Base-by-base conservation (phyloP, 164 flowering plant species). In the Protea cynaroides region DNA sequence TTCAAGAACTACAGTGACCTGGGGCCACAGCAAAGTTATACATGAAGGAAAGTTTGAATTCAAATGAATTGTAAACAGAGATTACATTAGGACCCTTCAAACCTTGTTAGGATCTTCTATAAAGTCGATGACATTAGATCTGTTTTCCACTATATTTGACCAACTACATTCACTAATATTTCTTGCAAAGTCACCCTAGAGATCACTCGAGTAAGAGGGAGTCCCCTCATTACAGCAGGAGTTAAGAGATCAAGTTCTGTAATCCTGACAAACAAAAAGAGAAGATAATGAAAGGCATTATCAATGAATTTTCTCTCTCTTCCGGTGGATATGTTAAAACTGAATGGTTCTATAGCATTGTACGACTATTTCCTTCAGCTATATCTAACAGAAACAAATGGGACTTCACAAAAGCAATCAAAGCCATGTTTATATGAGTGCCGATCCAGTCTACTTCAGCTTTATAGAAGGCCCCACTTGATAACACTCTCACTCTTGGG, bases 141-240 rank as follows among this genome's bases (percentile, higher is more conserved):
- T 61, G 58, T 74, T 74, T 40, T 17, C 38, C 40, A 77, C 58
- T 44, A 62, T 57, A 57, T 77, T 62, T 12, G 49, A 13, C n/a
- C 80, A 56, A 77, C 69, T 61, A 78, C 77, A 34, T 69, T 17
- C 52, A 71, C 61, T 49, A 77, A 69, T 21, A 77, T 77, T 34
- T 73, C 62, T 70, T 73, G 80, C 60, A 76, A 53, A 10, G 71
- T 44, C 58, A 73, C 73, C 54, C 80, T 64, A 66, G 75, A 58
- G 8, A 71, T 66, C 17, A 74, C 80, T 47, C 14, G 61, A 3
- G 80, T 77, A 23, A 74, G 44, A 23, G 80, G 80, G 29, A 77
- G 77, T n/a, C 77, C 80, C 52, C 75, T 71, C 22, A 56, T 51
- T 15, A 65, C 66, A 7, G 80, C 80, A 12, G 77, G 80, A 49